Evolutionary conservation across 2,329 filamentous ascomycete genomes (phyloP), one percentile per base, ranked within the genome.

Genomic region (Sphaerostilbella broomeana): DNA sequence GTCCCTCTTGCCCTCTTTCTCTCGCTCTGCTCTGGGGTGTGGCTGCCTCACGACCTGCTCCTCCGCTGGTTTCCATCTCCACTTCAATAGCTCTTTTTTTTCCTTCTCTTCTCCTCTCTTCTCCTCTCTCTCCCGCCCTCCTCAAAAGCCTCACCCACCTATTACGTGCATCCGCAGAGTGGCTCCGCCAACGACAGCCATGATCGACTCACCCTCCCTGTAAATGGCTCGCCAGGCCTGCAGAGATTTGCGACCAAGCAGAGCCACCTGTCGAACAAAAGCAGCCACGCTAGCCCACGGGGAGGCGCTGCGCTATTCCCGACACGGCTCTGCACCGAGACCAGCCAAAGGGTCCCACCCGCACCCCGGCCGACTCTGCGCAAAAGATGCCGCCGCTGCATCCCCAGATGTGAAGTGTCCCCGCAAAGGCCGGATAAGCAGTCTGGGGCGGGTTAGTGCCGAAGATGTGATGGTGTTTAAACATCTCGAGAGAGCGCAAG

Each of bases 181-280:
- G n/a, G n/a, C n/a, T n/a, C n/a, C n/a, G 37, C 37, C 37, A 40
- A 22, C 34, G 21, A 28, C 22, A 30, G 38, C 25, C 38, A 28
- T 31, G 30, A 34, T 34, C 35, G 30, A 34, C 38, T 31, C 34
- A 30, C 24, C 22, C 32, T 31, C 38, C 38, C 38, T 35, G 38
- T 26, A 27, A 25, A 28, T 27, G 13, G 15, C 15, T 16, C 20
- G 16, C 10, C 25, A 20, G 29, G 29, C 30, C 21, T 39, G 33
- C 39, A 42, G 39, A 32, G 39, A 42, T 42, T 37, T 42, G 39
- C 39, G 19, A 22, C 39, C 33, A 37, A 18, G 22, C 15, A 42
- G 39, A 32, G 27, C 29, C 34, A 27, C 25, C 16, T 27, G 33
- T 18, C 19, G 35, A 19, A 31, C 35, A 16, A 38, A 18, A 35